phyloP scores from a whole-genome alignment of 2,329 filamentous ascomycete genomes.

The Ambrosiella beaveri region DNA sequence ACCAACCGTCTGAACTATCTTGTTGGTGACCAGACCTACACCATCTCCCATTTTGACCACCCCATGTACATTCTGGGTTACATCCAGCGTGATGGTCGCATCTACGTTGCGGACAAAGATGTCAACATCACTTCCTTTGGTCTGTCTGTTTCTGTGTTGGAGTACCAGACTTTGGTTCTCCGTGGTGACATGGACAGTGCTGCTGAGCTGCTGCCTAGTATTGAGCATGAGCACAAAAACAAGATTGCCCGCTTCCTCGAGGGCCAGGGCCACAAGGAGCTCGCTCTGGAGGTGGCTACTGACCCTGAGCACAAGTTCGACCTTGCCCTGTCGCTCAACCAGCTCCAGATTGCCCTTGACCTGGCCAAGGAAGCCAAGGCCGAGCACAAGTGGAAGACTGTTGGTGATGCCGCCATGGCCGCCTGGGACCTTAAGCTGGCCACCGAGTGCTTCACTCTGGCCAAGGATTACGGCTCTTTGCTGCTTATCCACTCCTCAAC shows the following conservation, averaged over 20 bases:
- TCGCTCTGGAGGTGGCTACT: slow-evolving; percentile 84
- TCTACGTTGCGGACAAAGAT: slow-evolving; percentile 93
- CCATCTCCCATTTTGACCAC: slow-evolving; percentile 90
- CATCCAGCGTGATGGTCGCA: slow-evolving; percentile 81
- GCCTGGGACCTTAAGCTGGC: slow-evolving; percentile 79
- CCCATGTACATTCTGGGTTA: slow-evolving; percentile 92
- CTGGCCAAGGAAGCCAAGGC: slow-evolving; percentile 69
- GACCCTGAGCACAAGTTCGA: slow-evolving; percentile 96
- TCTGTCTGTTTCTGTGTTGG: slow-evolving; percentile 79
- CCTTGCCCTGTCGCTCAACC: slow-evolving; percentile 64
- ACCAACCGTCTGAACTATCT: slow-evolving; percentile 96
- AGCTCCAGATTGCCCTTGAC: slow-evolving; percentile 69
- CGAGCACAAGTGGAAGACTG: slow-evolving; percentile 97
- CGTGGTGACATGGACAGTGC: slow-evolving; percentile 87
- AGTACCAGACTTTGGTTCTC: slow-evolving; percentile 92
- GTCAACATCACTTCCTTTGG: slow-evolving; percentile 79
- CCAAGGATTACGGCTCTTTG: slow-evolving; percentile 77
- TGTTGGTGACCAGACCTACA: slow-evolving; percentile 94
- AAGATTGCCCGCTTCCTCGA: slow-evolving; percentile 96
- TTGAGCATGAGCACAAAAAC: slow-evolving; percentile 87
- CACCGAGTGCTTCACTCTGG: slow-evolving; percentile 80
- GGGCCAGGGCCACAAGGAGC: slow-evolving; percentile 90
- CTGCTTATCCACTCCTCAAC: slow-evolving; percentile 80
- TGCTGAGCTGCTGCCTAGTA: slow-evolving; percentile 63
- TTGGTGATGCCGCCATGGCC: slow-evolving; percentile 76